Base-by-base conservation (phyloP, 164 flowering plant species). In the Paratinospora sagittata region DNA sequence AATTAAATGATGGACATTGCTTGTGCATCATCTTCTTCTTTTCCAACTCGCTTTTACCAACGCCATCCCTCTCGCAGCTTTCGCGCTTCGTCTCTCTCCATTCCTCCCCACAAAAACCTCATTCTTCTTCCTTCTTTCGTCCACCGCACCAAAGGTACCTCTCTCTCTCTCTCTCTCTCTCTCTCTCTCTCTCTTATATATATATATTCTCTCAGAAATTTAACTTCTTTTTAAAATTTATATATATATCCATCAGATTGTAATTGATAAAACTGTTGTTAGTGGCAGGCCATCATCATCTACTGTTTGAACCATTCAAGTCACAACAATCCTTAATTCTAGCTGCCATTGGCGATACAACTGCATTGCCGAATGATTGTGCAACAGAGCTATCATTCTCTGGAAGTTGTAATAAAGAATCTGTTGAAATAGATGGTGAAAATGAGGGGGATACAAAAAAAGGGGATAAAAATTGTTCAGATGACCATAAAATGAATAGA, bases 401-500 rank as follows among this genome's bases (percentile, higher is more conserved):
- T 10, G 71, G 61, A 70, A 43, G 65, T 58, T 52, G 67, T 41
- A 78, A 72, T 30, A 80, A 75, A 69, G 78, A 73, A 21, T 23
- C 45, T 3, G 14, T 65, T 43, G 37, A 45, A 43, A 67, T 62
- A 63, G 34, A 66, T 75, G 72, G 27, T 66, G 84, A 71, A 74
- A 68, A 37, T 13, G 70, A 27, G 43, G n/a, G n/a, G n/a, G 74
- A 76, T 16, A 69, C 65, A 63, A 27, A 69, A 41, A 80, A 69
- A 41, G 81, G 74, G 61, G 77, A 71, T 41, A 5, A 24, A 57
- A 81, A 73, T n/a, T 63, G 47, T 27, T 52, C 77, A 49, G 89
- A 79, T 62, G 83, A 81, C 8, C 24, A 47, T 8, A 84, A 83
- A 80, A 88, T 92, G 97, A 65, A 76, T n/a, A 81, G 83, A 68